These are phyloP conservation scores for Russula dissimulans DNA, from an alignment of 768 basidiomycete genomes.

Conservation along the genomic window DNA sequence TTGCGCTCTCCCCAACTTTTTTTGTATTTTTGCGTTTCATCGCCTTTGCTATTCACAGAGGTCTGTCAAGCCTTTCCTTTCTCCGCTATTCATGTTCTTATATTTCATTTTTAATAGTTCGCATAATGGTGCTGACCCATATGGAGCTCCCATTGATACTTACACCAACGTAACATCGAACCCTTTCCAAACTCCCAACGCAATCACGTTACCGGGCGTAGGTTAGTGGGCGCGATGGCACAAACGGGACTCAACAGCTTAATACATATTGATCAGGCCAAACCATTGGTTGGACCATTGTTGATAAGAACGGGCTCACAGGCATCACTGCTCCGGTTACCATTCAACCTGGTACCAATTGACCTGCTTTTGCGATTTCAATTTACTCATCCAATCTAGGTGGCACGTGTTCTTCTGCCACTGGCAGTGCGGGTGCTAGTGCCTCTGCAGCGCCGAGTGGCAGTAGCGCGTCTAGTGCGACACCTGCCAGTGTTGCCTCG, in stretches of 20 bases:
- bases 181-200: too few relatives aligned
- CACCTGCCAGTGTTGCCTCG: background rate
- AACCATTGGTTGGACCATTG: constrained; percentile 46
- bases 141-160: too few relatives aligned
- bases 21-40: background rate
- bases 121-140: too few relatives aligned
- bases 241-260: too few relatives aligned
- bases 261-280: constrained; percentile 31
- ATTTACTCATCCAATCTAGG: constrained; percentile 17
- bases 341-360: constrained; percentile 29
- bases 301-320: constrained; percentile 46
- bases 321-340: constrained; percentile 46
- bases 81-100: too few relatives aligned
- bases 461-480: background rate
- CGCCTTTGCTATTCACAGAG: background rate
- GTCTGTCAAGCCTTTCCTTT: too few relatives aligned
- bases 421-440: too few relatives aligned
- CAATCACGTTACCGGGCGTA: too few relatives aligned
- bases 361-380: background rate
- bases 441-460: too few relatives aligned
- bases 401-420: constrained; percentile 29
- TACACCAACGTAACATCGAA: too few relatives aligned
- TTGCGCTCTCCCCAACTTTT: background rate
- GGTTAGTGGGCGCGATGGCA: too few relatives aligned
- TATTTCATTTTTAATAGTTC: too few relatives aligned